phyloP scores from a whole-genome alignment of 129 eudicot genomes.

The Silybum marianum region DNA sequence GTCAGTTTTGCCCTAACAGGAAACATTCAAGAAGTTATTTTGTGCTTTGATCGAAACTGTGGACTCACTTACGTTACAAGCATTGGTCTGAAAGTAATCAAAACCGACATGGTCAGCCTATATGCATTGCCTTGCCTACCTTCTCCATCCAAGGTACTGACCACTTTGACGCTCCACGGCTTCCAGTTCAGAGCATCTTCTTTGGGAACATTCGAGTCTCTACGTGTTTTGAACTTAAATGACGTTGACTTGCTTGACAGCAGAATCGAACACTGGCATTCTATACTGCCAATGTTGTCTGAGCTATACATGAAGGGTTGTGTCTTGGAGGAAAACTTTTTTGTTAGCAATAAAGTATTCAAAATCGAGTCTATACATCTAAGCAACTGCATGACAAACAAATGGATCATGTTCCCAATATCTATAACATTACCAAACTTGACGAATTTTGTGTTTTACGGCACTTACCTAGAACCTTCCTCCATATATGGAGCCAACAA shows the following conservation, averaged over 20 bases:
- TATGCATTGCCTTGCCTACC: background rate
- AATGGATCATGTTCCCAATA: background rate
- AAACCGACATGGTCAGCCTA: background rate
- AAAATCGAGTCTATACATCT: slow-evolving; percentile 7
- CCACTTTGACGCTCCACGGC: background rate
- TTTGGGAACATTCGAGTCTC: slow-evolving; percentile 4
- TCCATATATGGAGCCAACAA: background rate
- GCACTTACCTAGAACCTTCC: background rate
- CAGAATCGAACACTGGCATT: slow-evolving; percentile 4
- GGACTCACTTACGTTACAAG: background rate
- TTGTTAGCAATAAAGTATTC: background rate
- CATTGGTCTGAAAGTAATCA: background rate
- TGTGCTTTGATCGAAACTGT: background rate
- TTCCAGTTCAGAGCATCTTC: slow-evolving; percentile 10
- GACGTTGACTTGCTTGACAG: slow-evolving; percentile 12
- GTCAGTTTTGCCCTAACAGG: slow-evolving; percentile 12
- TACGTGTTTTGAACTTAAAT: background rate
- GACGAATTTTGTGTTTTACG: background rate
- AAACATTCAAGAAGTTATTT: background rate
- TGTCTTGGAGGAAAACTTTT: background rate
- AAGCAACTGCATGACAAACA: background rate
- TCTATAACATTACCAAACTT: slow-evolving; percentile 5
- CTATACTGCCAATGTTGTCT: background rate
- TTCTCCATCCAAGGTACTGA: slow-evolving; percentile 11
- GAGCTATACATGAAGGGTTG: background rate